Conservation (phyloP, 768 basidiomycete species). For the Tylopilus plumbeoviolaceoides region DNA sequence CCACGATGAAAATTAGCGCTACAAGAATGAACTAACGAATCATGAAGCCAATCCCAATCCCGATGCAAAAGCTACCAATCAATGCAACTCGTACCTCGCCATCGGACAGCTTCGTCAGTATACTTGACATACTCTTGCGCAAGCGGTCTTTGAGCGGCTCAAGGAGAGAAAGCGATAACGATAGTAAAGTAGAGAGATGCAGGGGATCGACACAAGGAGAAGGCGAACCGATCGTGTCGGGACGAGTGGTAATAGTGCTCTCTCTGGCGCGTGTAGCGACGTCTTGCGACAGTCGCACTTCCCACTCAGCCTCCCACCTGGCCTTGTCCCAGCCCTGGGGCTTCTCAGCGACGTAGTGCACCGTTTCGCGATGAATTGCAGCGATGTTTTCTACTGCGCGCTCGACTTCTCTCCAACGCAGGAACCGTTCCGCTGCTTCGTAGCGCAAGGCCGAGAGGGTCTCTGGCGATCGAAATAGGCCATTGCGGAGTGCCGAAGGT, state of each 20-base stretch:
- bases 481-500: conserved; percentile 47
- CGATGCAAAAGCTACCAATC: conserved; percentile 41
- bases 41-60: conserved; percentile 41
- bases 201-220: conserved; percentile 54
- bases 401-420: conserved; percentile 71
- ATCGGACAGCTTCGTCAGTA: conserved; percentile 24
- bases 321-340: conserved; percentile 51
- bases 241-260: conserved; percentile 25
- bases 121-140: conserved; percentile 18
- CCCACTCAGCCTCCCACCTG: conserved; percentile 67
- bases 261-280: conserved; percentile 50
- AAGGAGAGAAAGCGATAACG: conserved; percentile 59
- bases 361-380: conserved; percentile 25
- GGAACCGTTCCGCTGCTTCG: conserved; percentile 66
- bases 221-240: conserved; percentile 13
- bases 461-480: conserved; percentile 63
- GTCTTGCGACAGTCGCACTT: conserved; percentile 53
- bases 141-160: conserved; percentile 38
- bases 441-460: conserved; percentile 51
- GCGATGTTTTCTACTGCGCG: conserved; percentile 46
- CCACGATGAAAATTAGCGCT: not conserved
- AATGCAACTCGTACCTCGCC: conserved; percentile 32
- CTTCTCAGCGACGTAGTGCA: conserved; percentile 18
- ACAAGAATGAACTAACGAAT: conserved; percentile 18
- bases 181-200: conserved; percentile 59